Base-by-base conservation (phyloP, 2,329 filamentous ascomycete species). In the Chalara sp. region DNA sequence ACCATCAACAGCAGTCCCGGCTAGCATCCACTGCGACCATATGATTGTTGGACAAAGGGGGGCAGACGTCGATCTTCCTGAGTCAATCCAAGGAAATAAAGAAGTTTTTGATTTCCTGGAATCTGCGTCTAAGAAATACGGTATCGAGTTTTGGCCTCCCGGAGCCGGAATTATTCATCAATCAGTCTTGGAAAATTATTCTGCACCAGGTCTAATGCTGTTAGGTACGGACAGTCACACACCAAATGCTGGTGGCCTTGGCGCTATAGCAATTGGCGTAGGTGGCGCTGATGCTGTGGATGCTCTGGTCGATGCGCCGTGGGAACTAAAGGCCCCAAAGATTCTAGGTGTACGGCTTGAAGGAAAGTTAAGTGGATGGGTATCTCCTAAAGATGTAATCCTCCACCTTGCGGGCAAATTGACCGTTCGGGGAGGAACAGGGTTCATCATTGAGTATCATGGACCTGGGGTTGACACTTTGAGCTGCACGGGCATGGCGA, bases 71-170 rank as follows among this genome's bases (percentile, higher is more conserved):
- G 93, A 99, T 72, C 72, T 99, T 55, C 81, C 86, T 31, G 81
- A 85, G 32, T 93, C 90, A 41, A 95, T 99, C 56, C 78, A 85
- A 70, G 86, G 87, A 44, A 99, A 99, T 71, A 90, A 90, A 68
- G 93, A 99, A 75, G 91, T 99, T 1, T 99, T 96, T 67, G 89
- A 96, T 70, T 99, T 99, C 68, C 72, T 99, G 51, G 92, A 96
- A 76, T 95, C 88, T 49, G 93, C 93, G 0, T 84, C 84, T 12
- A 89, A 86, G 74, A 90, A 86, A 69, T 96, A 93, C 64, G 91
- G 91, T 43, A 93, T 96, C 67, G 90, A 96, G 68, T 96, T 96
- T 66, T 96, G 90, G 91, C 89, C 89, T 2, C 90, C 90, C 0
- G 91, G 91, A 53, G 90, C 91, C 6, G 91, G 90, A 56, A 96